Conservation (phyloP, 2,329 filamentous ascomycete species). For the Pseudopithomyces maydicus region DNA sequence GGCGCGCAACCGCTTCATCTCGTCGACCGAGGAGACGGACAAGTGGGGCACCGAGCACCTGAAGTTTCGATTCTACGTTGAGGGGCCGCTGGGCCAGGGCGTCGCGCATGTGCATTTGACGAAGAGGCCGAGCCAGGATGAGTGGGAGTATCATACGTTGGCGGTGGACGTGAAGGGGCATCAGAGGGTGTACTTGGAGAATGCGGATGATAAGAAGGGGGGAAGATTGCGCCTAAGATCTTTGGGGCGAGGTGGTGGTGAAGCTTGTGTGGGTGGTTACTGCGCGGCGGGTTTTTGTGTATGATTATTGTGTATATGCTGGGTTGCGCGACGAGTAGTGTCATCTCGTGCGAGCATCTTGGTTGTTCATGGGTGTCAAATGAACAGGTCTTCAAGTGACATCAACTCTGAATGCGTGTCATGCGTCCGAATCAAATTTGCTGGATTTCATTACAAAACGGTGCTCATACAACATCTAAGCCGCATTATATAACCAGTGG, state of each 20-base stretch:
- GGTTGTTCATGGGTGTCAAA: too few relatives aligned
- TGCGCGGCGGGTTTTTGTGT: too few relatives aligned
- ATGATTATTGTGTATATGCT: too few relatives aligned
- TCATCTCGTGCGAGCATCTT: too few relatives aligned
- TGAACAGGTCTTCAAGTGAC: too few relatives aligned
- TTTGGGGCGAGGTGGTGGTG: slow-evolving; percentile 46
- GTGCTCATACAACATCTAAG: too few relatives aligned
- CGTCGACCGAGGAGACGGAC: slow-evolving; percentile 71
- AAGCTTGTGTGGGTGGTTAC: not conserved
- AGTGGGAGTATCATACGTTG: slow-evolving; percentile 80
- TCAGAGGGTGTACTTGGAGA: slow-evolving; percentile 51
- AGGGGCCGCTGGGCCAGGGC: slow-evolving; percentile 76
- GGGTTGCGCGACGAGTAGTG: too few relatives aligned
- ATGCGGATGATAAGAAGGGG: slow-evolving; percentile 28
- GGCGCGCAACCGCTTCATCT: slow-evolving; percentile 67
- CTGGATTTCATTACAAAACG: too few relatives aligned
- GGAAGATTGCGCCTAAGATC: slow-evolving; percentile 40
- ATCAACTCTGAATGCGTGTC: too few relatives aligned
- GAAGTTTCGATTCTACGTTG: slow-evolving; percentile 82
- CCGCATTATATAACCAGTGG: too few relatives aligned
- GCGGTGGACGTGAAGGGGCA: slow-evolving; percentile 77
- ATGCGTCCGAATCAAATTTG: too few relatives aligned
- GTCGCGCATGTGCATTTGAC: slow-evolving; percentile 79
- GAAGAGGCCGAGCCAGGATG: slow-evolving; percentile 65
- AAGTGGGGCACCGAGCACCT: slow-evolving; percentile 78